Evolutionary conservation across 345 rosid genomes (phyloP), one percentile per base, ranked within the genome.

Genomic region (Gossypium turneri): DNA sequence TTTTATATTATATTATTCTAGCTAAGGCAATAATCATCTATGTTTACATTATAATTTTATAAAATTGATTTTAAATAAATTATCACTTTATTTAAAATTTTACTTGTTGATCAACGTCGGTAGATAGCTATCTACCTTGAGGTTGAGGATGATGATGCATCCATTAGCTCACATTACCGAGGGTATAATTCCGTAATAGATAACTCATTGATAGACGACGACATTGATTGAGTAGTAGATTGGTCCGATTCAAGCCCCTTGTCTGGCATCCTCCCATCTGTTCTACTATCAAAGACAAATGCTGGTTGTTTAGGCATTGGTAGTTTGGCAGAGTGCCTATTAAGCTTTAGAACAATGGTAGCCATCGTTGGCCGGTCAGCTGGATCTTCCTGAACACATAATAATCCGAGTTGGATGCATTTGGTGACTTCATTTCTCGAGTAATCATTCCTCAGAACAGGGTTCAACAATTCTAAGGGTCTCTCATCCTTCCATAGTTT

Each of bases 341-440:
- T 75, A 7, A 83, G 82, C 81, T 56, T 76, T 2, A 85, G 81
- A 60, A 80, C 81, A 12, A 82, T 19, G 3, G 76, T 57, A 43
- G 75, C 72, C 86, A 85, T 81, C 43, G 82, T 73, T 0, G 86
- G 88, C 43, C 81, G 73, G 2, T 34, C 70, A 45, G 61, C 20
- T 15, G 79, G 82, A 73, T 85, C 85, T 75, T 81, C 86, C 29
- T 83, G 83, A 63, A 79, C 81, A 34, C 88, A 83, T 24, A 85
- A 43, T 22, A 85, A 57, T 0, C 83, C 86, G 1, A 85, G 60
- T 11, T 85, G 84, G 12, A 83, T 83, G 77, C 85, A 85, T 63
- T 85, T 81, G 3, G 71, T 74, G 10, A 79, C 81, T 79, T 85
- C 82, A 25, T 66, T 76, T 72, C 76, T 79, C 12, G 83, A 63